Evolutionary conservation across 75 land plant genomes (phyloP).

Genomic region (Cunninghamia lanceolata): DNA sequence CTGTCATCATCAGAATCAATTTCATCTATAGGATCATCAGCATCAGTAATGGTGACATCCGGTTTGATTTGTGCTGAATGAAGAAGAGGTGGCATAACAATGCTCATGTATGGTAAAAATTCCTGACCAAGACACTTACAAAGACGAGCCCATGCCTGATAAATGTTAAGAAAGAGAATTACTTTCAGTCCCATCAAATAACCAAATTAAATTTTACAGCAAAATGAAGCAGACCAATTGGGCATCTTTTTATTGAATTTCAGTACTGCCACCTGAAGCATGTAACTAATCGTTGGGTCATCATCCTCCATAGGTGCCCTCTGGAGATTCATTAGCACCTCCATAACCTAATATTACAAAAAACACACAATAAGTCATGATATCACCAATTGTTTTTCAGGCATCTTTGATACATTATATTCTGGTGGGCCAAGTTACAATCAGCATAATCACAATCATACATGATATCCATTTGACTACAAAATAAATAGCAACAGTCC

Average conservation of each 20-base stretch:
- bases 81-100: constrained; percentile 40
- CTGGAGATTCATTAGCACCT: constrained; percentile 34
- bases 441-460: background rate
- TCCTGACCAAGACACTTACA: constrained; percentile 35
- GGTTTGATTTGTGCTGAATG: constrained; percentile 31
- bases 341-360: constrained; percentile 22
- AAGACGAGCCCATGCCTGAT: constrained; percentile 33
- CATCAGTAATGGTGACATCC: constrained; percentile 31
- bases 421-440: background rate
- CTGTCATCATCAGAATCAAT: constrained; percentile 33
- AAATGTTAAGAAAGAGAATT: background rate
- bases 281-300: constrained; percentile 31
- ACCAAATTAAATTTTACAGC: background rate
- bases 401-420: background rate
- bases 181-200: background rate
- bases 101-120: constrained; percentile 25
- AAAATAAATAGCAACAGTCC: background rate
- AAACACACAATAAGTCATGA: constrained; percentile 2
- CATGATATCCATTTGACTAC: background rate
- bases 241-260: background rate
- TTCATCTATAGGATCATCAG: constrained; percentile 23
- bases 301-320: constrained; percentile 26
- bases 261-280: constrained; percentile 26
- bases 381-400: background rate
- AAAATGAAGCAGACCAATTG: constrained; percentile 7